Percentiles rank a stretch among this genome's conserved stretches.
Conservation (phyloP, 2,329 filamentous ascomycete species). For the Hypoxylon sp. region DNA sequence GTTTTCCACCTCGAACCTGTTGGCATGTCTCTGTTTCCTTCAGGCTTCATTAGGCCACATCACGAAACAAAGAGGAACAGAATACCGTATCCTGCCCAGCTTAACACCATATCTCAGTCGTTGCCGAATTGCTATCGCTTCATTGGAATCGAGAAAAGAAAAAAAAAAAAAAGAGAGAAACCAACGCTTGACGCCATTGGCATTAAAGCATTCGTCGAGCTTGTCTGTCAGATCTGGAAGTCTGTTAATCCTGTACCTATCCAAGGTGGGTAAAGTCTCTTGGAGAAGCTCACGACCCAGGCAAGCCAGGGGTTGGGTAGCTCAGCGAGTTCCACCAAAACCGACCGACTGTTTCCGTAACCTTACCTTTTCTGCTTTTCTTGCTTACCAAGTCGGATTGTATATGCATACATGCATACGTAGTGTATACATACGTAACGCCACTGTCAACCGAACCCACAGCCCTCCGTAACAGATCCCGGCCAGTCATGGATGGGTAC, state of each 20-base stretch:
- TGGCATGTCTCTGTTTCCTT: slow-evolving; percentile 31
- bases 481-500: slow-evolving; percentile 29
- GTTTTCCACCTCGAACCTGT: slow-evolving; percentile 19
- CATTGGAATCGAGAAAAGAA: slow-evolving; percentile 25
- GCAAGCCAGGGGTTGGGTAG: slow-evolving; percentile 5
- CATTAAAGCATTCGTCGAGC: slow-evolving; percentile 12
- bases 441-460: slow-evolving; percentile 31
- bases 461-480: slow-evolving; percentile 21
- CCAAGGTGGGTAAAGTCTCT: slow-evolving; percentile 26
- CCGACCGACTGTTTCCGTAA: slow-evolving; percentile 31
- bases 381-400: slow-evolving; percentile 9
- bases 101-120: slow-evolving; percentile 12
- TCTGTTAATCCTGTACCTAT: slow-evolving; percentile 22
- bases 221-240: slow-evolving; percentile 29
- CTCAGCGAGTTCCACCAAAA: slow-evolving; percentile 12
- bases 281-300: slow-evolving; percentile 24
- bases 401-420: no score
- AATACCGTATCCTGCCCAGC: slow-evolving; percentile 24
- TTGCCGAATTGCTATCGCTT: slow-evolving; percentile 16
- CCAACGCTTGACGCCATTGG: slow-evolving; percentile 29
- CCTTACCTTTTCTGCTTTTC: slow-evolving; percentile 7
- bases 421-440: slow-evolving; percentile 29
- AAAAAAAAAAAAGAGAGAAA: slow-evolving; percentile 17
- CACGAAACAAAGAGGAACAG: slow-evolving; percentile 26
- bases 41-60: slow-evolving; percentile 20